Conservation (phyloP, 352 stramenopile genomes). For the Bremia lactucae region DNA sequence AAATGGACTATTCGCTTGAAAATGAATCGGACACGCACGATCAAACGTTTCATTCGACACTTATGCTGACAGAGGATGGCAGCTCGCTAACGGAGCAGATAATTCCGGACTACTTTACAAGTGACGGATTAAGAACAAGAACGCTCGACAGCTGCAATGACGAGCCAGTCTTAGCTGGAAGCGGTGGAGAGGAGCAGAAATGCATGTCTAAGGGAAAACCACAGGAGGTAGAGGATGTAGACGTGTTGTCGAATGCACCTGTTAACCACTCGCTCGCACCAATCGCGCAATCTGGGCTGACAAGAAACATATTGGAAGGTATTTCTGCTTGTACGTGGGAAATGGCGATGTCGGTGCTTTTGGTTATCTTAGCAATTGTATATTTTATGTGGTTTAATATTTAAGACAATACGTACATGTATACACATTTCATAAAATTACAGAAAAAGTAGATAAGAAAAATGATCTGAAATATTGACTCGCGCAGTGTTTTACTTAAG, state of each 20-base stretch:
- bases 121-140: conserved; percentile 8
- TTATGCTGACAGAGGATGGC: conserved; percentile 12
- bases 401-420: too few relatives aligned
- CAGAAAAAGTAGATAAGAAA: too few relatives aligned
- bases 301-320: neutral
- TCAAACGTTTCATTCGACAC: conserved; percentile 7
- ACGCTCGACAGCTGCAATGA: neutral
- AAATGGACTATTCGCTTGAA: conserved; percentile 4
- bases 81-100: conserved; percentile 19
- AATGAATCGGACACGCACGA: conserved; percentile 5
- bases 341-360: conserved; percentile 4
- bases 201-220: conserved; percentile 1
- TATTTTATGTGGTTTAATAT: conserved; percentile 19
- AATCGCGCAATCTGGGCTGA: neutral
- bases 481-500: neutral
- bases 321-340: conserved; percentile 8
- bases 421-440: too few relatives aligned
- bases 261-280: neutral
- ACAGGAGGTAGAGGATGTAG: neutral
- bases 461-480: neutral
- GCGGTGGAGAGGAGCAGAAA: conserved; percentile 10
- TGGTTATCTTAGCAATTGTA: conserved; percentile 12
- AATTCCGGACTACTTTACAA: conserved; percentile 23
- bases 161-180: conserved; percentile 9
- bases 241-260: neutral